These are phyloP conservation scores for Ustilago tritici DNA, from an alignment of 1,284 basidiomycete species.

Conservation along the genomic window DNA sequence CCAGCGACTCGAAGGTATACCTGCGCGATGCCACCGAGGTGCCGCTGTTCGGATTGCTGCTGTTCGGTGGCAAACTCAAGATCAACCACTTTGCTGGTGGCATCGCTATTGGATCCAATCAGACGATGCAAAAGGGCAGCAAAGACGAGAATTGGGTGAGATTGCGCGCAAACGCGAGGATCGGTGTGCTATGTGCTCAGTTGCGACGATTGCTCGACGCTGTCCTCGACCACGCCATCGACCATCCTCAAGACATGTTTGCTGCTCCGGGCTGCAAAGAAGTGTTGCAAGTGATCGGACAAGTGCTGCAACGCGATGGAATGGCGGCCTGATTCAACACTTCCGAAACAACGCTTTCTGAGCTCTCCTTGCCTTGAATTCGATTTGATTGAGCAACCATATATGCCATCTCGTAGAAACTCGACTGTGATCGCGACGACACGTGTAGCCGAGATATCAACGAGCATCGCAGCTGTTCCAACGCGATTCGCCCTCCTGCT, in stretches of 20 bases:
- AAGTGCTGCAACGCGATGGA: slow-evolving; percentile 42
- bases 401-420: background rate
- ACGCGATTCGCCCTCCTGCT: background rate
- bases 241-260: slow-evolving; percentile 38
- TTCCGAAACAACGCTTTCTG: too few species aligned
- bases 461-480: background rate
- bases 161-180: slow-evolving; percentile 84
- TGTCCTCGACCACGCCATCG: slow-evolving; percentile 39
- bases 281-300: slow-evolving; percentile 31
- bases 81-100: slow-evolving; percentile 80
- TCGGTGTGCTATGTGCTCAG: slow-evolving; percentile 89
- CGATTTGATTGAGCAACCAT: background rate
- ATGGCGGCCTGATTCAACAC: slow-evolving; percentile 12
- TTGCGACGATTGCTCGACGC: slow-evolving; percentile 72
- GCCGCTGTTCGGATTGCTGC: slow-evolving; percentile 84
- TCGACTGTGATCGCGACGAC: background rate
- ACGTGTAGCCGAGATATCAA: background rate
- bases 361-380: background rate
- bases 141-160: slow-evolving; percentile 73
- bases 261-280: slow-evolving; percentile 38
- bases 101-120: slow-evolving; percentile 72
- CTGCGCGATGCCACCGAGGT: slow-evolving; percentile 89
- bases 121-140: slow-evolving; percentile 13
- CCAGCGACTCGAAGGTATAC: slow-evolving; percentile 78
- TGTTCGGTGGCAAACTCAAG: slow-evolving; percentile 84